phyloP scores from a whole-genome alignment of 805 yeast genomes.

The Groenewaldozyma salmanticensis region DNA sequence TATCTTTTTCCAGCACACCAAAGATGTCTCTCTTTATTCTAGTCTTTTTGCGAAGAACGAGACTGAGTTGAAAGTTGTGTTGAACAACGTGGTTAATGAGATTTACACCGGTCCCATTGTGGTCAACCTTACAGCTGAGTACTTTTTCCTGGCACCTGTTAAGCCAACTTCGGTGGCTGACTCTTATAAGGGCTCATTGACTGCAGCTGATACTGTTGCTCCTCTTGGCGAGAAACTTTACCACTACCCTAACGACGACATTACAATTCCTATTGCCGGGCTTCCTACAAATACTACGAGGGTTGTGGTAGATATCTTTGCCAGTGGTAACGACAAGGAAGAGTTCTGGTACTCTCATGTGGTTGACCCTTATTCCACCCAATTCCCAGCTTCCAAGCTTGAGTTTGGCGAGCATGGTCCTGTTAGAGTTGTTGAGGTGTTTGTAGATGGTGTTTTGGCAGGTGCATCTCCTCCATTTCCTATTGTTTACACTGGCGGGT shows the following conservation, averaged over 20 bases:
- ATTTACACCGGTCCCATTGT: conserved; percentile 53
- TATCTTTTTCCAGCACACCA: conserved; percentile 41
- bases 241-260: not conserved
- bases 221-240: not conserved
- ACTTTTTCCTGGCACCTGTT: conserved; percentile 31
- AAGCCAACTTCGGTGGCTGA: not conserved
- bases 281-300: conserved; percentile 49
- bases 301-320: conserved; percentile 46
- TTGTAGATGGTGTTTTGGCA: conserved; percentile 47
- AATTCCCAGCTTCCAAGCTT: conserved; percentile 24
- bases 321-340: conserved; percentile 70
- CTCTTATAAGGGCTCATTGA: not conserved
- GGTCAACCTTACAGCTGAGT: conserved; percentile 41
- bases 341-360: conserved; percentile 74
- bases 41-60: conserved; percentile 33
- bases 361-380: conserved; percentile 26
- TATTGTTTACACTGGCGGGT: conserved; percentile 70
- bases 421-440: conserved; percentile 54
- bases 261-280: not conserved
- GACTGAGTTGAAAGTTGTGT: conserved; percentile 36
- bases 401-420: conserved; percentile 53
- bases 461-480: conserved; percentile 61
- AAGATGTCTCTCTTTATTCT: conserved; percentile 55
- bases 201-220: not conserved
- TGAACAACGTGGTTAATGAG: conserved; percentile 49